Evolutionary conservation across 1,139 yeast genomes (phyloP), one percentile per base, ranked within the genome.

Genomic region (Kodamaea fungicola): DNA sequence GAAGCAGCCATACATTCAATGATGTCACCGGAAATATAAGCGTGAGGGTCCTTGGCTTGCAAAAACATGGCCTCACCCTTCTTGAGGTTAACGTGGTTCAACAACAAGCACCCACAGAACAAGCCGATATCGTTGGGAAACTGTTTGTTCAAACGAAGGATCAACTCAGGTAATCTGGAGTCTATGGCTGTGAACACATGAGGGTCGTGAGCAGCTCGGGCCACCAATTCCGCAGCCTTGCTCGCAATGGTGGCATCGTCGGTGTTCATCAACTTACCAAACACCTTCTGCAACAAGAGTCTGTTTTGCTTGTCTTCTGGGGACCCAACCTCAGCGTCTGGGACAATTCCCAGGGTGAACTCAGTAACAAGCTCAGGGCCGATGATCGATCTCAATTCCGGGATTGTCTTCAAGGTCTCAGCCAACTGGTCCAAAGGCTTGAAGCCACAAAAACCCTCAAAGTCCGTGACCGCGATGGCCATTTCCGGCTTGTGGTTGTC

Each of bases 1-100:
- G 95, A 83, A 8, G 97, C 97, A 35, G 98, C 98, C 99, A 92
- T 92, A 70, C 98, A 94, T 67, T 92, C 99, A 54, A 92, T 90
- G 50, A 92, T 92, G 61, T 92, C 97, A 48, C 98, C 98, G 39
- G 83, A 76, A 47, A 92, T 92, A 66, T 94, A 92, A 26, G 98
- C 98, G 61, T 92, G 98, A 21, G 97, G 97, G 61, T 89, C 97
- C 67, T 89, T 88, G 35, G 98, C 98, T 59, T 87, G 88, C 59
- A 92, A 73, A 59, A 90, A 92, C 83, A 94, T 88, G 44, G 97
- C 97, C 67, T 92, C 96, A 44, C 99, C 99, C n/a, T 90, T 76
- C 28, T 76, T 65, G 53, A 92, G 74, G 43, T 66, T 67, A 51
- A 92, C 90, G 59, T 90, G 96, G 71, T 92, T 92, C 57, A 92